These are phyloP conservation scores for Hibiscus trionum DNA, from an alignment of 345 rosid genomes.

Conservation along the genomic window DNA sequence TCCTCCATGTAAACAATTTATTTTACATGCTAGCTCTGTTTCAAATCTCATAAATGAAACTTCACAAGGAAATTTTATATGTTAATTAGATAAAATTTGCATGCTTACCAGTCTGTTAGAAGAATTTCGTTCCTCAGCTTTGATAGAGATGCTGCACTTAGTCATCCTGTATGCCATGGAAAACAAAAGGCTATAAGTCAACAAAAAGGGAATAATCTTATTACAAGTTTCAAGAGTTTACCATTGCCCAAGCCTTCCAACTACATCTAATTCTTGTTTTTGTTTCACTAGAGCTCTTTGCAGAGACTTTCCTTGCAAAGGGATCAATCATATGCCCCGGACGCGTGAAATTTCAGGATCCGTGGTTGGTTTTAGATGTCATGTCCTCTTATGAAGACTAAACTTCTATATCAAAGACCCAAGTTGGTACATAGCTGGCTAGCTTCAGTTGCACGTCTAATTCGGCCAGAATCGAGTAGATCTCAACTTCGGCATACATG, in stretches of 20 bases:
- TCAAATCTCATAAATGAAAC: no score
- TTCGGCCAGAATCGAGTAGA: conserved; percentile 39
- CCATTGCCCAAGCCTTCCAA: not conserved
- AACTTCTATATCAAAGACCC: conserved; percentile 3
- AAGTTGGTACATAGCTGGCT: conserved; percentile 15
- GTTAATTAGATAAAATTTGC: not conserved
- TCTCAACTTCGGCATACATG: conserved; percentile 56
- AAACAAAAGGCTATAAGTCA: not conserved
- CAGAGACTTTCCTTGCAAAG: not conserved
- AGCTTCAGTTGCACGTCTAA: conserved; percentile 47
- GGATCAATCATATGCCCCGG: not conserved
- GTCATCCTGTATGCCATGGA: conserved; percentile 54
- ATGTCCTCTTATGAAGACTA: not conserved
- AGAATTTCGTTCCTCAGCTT: no score
- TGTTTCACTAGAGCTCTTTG: not conserved
- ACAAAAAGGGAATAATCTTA: not conserved
- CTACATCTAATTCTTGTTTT: not conserved
- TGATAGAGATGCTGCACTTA: conserved; percentile 9
- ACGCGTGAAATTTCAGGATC: not conserved
- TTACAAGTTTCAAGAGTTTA: not conserved
- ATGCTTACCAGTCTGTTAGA: not conserved
- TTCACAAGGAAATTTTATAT: no score
- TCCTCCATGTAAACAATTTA: no score
- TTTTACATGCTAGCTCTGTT: no score
- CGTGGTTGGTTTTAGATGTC: not conserved